Percentiles rank a stretch among this genome's conserved stretches.
Evolutionary conservation across 169 alveolate genomes (phyloP).

Genomic region (Cryptosporidium tyzzeri): DNA sequence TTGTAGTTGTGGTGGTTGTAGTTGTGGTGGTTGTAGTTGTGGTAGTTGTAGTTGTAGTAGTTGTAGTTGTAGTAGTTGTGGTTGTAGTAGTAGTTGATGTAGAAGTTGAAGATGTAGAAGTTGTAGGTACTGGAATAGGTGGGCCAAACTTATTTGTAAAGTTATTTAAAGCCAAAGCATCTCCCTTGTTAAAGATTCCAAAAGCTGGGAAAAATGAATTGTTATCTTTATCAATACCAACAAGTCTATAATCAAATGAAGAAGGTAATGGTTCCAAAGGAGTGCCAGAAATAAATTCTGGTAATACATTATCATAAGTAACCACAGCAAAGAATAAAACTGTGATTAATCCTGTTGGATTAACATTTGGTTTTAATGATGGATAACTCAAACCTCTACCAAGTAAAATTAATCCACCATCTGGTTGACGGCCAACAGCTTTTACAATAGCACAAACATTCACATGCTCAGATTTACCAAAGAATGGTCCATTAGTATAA

Average conservation of each 20-base stretch:
- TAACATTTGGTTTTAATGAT: conserved; percentile 44
- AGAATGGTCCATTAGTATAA: conserved; percentile 53
- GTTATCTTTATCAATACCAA: conserved; percentile 50
- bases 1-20: conserved; percentile 1
- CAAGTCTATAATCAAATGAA: conserved; percentile 64
- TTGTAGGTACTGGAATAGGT: neutral
- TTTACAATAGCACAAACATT: conserved; percentile 75
- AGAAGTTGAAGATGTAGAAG: neutral
- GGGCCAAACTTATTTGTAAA: conserved; percentile 23
- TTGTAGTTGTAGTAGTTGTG: conserved; percentile 5
- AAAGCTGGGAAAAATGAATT: conserved; percentile 49
- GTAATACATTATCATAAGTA: conserved; percentile 62
- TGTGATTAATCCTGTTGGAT: conserved; percentile 57
- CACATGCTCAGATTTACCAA: conserved; percentile 33
- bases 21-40: conserved; percentile 31
- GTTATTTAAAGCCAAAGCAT: conserved; percentile 12
- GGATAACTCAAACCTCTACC: conserved; percentile 72
- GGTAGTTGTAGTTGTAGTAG: conserved; percentile 22
- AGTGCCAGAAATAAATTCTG: conserved; percentile 40
- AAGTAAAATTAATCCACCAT: conserved; percentile 71
- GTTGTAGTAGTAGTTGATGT: conserved; percentile 7
- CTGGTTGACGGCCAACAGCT: conserved; percentile 56
- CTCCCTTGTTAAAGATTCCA: conserved; percentile 27
- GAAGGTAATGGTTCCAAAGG: conserved; percentile 61
- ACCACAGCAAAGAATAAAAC: conserved; percentile 66